These are phyloP conservation scores for Leishmania martiniquensis DNA, from an alignment of 208 protist genomes.

Conservation along the genomic window DNA sequence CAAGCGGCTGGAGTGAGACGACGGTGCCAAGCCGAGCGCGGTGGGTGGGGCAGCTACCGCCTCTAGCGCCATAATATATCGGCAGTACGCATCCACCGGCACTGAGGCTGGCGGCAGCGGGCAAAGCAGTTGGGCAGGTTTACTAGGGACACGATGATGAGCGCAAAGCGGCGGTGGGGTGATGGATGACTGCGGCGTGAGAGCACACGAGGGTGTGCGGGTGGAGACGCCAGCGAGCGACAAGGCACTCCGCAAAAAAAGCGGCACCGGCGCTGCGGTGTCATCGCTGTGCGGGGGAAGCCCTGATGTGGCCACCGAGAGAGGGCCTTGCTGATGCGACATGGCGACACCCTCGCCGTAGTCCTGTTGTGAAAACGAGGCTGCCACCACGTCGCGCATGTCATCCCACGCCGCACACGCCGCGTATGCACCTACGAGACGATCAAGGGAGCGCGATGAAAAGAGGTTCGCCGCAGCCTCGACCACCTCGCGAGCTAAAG, in stretches of 20 bases:
- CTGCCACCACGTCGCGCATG: conserved; percentile 53
- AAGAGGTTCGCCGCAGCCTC: conserved; percentile 51
- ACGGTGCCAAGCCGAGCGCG: neutral
- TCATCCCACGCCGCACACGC: conserved; percentile 80
- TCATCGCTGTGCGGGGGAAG: neutral
- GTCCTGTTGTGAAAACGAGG: conserved; percentile 64
- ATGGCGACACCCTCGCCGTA: neutral
- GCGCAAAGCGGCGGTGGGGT: conserved; percentile 18
- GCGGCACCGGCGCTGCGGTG: neutral
- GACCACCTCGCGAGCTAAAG: conserved; percentile 75
- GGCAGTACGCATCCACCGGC: conserved; percentile 64
- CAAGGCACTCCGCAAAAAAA: conserved; percentile 34
- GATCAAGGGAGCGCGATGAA: conserved; percentile 58
- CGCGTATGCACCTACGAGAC: conserved; percentile 64
- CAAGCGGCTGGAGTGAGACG: neutral
- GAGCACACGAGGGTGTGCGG: conserved; percentile 14
- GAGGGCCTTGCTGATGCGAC: neutral
- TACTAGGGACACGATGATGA: neutral
- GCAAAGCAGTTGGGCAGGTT: conserved; percentile 1
- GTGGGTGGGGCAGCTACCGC: conserved; percentile 4
- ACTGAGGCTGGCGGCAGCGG: conserved; percentile 33
- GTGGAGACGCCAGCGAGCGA: conserved; percentile 25
- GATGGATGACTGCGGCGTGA: conserved; percentile 30
- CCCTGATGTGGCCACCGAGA: neutral
- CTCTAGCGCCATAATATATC: conserved; percentile 53